phyloP scores from a whole-genome alignment of 2,329 filamentous ascomycete species.

The Cordyceps fumosorosea region DNA sequence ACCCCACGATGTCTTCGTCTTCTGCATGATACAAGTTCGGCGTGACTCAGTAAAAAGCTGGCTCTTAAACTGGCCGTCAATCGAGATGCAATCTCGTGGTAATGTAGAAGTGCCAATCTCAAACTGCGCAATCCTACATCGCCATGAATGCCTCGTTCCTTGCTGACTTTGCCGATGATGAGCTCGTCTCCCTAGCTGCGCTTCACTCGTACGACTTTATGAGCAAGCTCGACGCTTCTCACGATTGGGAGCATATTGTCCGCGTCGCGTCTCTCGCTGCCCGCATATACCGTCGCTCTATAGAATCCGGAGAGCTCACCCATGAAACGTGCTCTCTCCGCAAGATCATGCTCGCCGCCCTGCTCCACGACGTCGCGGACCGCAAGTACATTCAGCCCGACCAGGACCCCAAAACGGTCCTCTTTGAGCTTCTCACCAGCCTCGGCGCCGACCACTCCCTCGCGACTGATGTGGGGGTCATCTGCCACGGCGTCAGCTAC shows the following conservation, averaged over 20 bases:
- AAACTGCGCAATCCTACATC: too few species aligned
- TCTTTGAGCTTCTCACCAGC: constrained; percentile 49
- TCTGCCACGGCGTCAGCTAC: constrained; percentile 77
- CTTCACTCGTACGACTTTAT: constrained; percentile 65
- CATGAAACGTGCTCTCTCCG: constrained; percentile 23
- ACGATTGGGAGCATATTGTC: constrained; percentile 79
- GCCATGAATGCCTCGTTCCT: not conserved
- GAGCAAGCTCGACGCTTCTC: constrained; percentile 73
- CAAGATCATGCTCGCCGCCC: constrained; percentile 60
- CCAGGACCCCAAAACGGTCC: constrained; percentile 49
- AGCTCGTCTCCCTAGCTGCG: constrained; percentile 50
- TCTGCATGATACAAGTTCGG: not conserved
- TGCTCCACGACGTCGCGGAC: constrained; percentile 83
- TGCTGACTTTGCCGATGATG: constrained; percentile 24
- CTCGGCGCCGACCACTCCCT: constrained; percentile 51
- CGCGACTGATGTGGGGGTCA: constrained; percentile 59
- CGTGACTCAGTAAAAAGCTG: not conserved
- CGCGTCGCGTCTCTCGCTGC: constrained; percentile 69
- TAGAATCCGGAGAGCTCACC: constrained; percentile 16
- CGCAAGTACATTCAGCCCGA: constrained; percentile 64
- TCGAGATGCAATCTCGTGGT: not conserved
- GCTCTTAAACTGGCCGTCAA: not conserved
- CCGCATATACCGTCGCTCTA: constrained; percentile 51
- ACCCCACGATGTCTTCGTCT: too few species aligned
- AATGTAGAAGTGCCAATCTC: not conserved